Evolutionary conservation across 164 flowering plant species (phyloP), one percentile per base, ranked within the genome.

Genomic region (Tinospora cordifolia): DNA sequence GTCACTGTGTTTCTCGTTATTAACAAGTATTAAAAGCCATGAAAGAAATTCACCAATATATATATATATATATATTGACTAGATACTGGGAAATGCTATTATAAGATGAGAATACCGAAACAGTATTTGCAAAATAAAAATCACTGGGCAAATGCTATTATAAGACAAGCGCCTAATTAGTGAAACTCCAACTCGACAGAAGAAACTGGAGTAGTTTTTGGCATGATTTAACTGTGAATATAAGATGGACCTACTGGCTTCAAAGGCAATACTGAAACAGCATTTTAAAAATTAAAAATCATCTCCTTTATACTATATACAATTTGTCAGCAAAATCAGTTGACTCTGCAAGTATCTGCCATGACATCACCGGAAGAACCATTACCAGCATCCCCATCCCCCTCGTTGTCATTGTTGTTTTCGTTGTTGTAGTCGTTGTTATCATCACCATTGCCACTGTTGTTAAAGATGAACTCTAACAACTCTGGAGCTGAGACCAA

Each of bases 381-480:
- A 17, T 72, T 84, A 46, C 62, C 84, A 70, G 78, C 83, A 70
- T 80, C 59, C 17, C 19, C 69, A 40, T 22, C n/a, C n/a, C n/a
- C n/a, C n/a, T n/a, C n/a, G n/a, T n/a, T n/a, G n/a, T n/a, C 81
- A 1, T 78, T 76, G 27, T 80, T 79, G 69, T 30, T 68, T 64
- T 77, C 83, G 62, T 69, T 63, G 66, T 78, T 74, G 66, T 2
- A 21, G 17, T 25, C 6, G 69, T 76, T 74, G 36, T 63, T 83
- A 71, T 77, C 83, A 69, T 79, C 49, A 46, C 22, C 27, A 65
- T 76, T 82, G 46, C 67, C 71, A 65, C 78, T 75, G 69, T 70
- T 62, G 66, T 79, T 73, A 66, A 81, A 76, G 27, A 87, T 65
- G 26, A 87, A 79, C 69, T 86, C 84, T 0, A 87, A 57, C 69